Percentiles rank a stretch among this genome's conserved stretches.
These are phyloP conservation scores for Phytophthora capsici DNA, from an alignment of 352 stramenopile genomes.

Conservation along the genomic window DNA sequence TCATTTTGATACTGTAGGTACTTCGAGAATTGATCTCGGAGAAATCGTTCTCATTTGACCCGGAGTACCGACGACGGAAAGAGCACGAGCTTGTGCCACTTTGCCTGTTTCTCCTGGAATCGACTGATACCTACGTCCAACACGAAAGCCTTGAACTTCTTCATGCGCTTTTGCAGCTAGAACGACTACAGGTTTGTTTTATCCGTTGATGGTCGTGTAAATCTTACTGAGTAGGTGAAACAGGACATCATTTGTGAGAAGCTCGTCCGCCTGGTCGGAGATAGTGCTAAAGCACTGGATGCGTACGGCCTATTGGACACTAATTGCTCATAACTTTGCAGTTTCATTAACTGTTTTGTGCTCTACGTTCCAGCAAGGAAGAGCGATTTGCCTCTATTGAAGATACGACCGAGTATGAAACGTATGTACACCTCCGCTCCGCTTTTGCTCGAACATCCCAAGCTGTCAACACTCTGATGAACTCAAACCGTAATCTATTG, in stretches of 20 bases:
- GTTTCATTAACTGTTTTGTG: not conserved
- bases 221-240: not conserved
- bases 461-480: constrained; percentile 58
- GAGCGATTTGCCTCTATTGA: constrained; percentile 39
- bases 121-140: constrained; percentile 47
- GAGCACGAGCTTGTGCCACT: constrained; percentile 47
- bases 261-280: constrained; percentile 45
- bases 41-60: constrained; percentile 60
- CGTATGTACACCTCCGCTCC: constrained; percentile 58
- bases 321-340: not conserved
- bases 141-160: constrained; percentile 71
- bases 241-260: constrained; percentile 48
- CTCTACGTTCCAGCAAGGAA: constrained; percentile 38
- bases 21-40: constrained; percentile 59
- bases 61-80: constrained; percentile 41
- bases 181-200: constrained; percentile 40
- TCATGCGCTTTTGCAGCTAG: constrained; percentile 49
- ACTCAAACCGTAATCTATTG: constrained; percentile 49
- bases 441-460: constrained; percentile 55
- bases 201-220: not conserved
- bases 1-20: constrained; percentile 33
- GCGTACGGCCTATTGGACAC: constrained; percentile 26
- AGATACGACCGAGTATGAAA: constrained; percentile 60
- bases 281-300: constrained; percentile 46
- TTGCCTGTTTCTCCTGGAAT: constrained; percentile 42